Evolutionary conservation across 2,329 filamentous ascomycete species (phyloP).

Genomic region (Paecilomyces fulvus): DNA sequence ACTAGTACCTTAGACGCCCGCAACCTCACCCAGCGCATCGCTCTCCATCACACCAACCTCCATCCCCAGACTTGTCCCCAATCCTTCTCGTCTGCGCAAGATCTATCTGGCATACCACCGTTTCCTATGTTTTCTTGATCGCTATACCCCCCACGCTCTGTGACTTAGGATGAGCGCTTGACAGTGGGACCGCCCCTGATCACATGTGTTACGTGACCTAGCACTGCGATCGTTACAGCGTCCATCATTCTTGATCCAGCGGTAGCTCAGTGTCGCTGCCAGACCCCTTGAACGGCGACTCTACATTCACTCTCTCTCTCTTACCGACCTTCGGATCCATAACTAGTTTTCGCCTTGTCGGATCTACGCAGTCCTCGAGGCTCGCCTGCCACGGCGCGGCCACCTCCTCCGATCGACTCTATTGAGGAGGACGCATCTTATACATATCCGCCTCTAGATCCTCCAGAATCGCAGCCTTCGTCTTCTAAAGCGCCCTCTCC

Average conservation of each 20-base stretch:
- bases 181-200: background rate
- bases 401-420: conserved; percentile 27
- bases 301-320: background rate
- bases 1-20: background rate
- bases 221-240: background rate
- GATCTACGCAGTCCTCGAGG: conserved; percentile 17
- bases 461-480: conserved; percentile 31
- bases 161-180: background rate
- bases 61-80: background rate
- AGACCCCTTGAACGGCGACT: background rate
- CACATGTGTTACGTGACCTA: background rate
- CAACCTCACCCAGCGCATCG: background rate
- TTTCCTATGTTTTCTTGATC: background rate
- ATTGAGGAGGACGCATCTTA: conserved; percentile 34
- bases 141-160: background rate
- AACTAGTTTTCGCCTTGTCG: conserved; percentile 23
- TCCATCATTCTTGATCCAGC: background rate
- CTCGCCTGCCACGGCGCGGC: conserved; percentile 39
- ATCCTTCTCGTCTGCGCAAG: background rate
- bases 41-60: background rate
- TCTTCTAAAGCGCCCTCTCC: conserved; percentile 45
- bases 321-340: background rate
- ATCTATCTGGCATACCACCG: background rate
- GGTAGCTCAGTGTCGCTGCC: background rate
- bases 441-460: conserved; percentile 31